Evolutionary conservation across 2,329 filamentous ascomycete genomes (phyloP), one percentile per base, ranked within the genome.

Genomic region (Aureobasidium sp.): DNA sequence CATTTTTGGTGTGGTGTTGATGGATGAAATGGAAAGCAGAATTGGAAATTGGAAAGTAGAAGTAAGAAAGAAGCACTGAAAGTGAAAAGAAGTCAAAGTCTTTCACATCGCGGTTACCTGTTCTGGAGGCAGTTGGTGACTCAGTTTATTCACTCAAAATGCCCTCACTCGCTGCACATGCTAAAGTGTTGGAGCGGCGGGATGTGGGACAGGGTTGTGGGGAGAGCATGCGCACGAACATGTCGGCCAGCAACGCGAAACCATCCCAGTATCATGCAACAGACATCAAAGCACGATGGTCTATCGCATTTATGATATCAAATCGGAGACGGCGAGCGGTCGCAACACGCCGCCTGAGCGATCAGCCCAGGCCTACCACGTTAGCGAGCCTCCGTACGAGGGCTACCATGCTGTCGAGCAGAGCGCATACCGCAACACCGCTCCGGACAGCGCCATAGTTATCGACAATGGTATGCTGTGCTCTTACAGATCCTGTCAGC

Each of bases 381-480:
- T 81, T 62, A 79, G 76, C 62, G 84, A 87, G 39, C 83, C 81
- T 51, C 84, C 83, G 2, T 87, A 86, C 72, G 80, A 80, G 67
- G 83, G 84, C 64, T 82, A 81, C 69, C 79, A 79, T 47, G 75
- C 81, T 57, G 75, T 82, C 50, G 81, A 85, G 68, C 77, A 80
- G 9, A 87, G 93, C 69, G 90, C 89, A 51, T 91, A 88, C 70
- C 81, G 84, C 68, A 81, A 82, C 67, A 92, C 90, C 63, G 81
- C 70, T 42, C 65, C 69, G 47, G 72, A 76, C 59, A 89, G 86
- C 57, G 90, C 91, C 55, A 97, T 99, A 70, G 90, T 99, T 65
- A 97, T 99, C 71, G 94, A 99, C 78, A 97, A 97, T 88, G 94
- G 92, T 95, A 34, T 27, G 44, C 37, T 42, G 77, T 64, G 76